Conservation (phyloP, 768 basidiomycete species). For the Sporobolomyces phaffii region DNA sequence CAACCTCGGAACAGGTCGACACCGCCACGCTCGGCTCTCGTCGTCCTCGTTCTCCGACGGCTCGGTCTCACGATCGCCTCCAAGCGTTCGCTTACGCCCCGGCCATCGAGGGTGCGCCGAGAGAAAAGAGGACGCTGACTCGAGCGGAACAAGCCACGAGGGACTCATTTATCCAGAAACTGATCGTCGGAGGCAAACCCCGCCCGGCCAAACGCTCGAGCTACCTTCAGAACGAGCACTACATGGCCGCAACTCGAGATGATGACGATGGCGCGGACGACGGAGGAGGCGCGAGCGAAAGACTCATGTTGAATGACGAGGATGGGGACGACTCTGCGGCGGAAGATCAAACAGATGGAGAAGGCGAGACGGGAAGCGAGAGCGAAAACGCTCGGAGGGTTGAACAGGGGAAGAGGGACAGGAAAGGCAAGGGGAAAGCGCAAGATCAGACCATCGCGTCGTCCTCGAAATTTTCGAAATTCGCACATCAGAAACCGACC, state of each 20-base stretch:
- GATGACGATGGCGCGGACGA: conserved; percentile 30
- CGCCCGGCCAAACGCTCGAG: not conserved
- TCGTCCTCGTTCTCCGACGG: not conserved
- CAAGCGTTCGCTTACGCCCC: conserved; percentile 7
- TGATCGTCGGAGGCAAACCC: not conserved
- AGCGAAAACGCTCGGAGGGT: not conserved
- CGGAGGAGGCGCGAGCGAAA: not conserved
- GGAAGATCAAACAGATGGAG: not conserved
- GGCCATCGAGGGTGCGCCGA: not conserved
- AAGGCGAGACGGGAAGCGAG: not conserved
- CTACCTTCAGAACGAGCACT: conserved; percentile 33
- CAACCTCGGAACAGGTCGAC: not conserved
- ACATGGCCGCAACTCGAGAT: conserved; percentile 34
- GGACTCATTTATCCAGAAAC: conserved; percentile 12
- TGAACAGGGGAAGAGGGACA: not conserved
- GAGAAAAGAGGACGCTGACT: not conserved
- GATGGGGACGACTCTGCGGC: not conserved
- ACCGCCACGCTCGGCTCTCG: not conserved
- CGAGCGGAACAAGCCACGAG: not conserved
- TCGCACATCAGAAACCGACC: conserved; percentile 8
- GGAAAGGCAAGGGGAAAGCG: conserved; percentile 3
- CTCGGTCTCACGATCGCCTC: not conserved
- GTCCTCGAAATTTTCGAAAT: conserved; percentile 30
- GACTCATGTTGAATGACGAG: not conserved
- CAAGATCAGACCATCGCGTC: conserved; percentile 18